Conservation (phyloP, 176 grass and related monocot species). For the Cenchrus americanus region DNA sequence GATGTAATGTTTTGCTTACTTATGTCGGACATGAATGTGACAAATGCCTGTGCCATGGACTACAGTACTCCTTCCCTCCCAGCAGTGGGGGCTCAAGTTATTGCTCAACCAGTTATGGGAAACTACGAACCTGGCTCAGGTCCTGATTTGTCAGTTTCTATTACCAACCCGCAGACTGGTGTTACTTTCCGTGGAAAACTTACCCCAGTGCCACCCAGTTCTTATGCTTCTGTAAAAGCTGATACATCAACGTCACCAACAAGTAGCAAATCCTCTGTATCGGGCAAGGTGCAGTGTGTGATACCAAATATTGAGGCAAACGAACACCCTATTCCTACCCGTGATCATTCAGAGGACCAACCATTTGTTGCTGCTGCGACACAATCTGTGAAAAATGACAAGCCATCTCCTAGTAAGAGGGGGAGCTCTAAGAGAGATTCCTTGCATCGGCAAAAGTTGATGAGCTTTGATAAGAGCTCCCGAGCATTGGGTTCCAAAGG, state of each 20-base stretch:
- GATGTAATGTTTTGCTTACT: constrained; percentile 94
- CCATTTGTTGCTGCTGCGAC: constrained; percentile 58
- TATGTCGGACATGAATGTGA: constrained; percentile 85
- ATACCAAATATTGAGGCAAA: constrained; percentile 67
- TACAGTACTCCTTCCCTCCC: constrained; percentile 41
- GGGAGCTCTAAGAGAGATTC: constrained; percentile 76
- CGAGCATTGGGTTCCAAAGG: constrained; percentile 86
- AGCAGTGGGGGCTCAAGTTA: constrained; percentile 39
- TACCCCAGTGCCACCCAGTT: constrained; percentile 33
- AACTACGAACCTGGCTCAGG: constrained; percentile 42
- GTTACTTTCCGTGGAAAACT: constrained; percentile 54
- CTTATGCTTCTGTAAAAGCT: constrained; percentile 44
- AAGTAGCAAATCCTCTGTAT: constrained; percentile 50
- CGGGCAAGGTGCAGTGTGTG: constrained; percentile 57
- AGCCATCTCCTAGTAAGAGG: constrained; percentile 59
- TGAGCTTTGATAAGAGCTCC: constrained; percentile 85
- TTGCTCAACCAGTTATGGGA: constrained; percentile 42
- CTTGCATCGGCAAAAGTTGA: constrained; percentile 80
- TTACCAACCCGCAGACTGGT: constrained; percentile 51
- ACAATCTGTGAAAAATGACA: constrained; percentile 62
- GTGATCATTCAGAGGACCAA: constrained; percentile 58
- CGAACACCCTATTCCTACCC: constrained; percentile 46
- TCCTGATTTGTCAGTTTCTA: constrained; percentile 54
- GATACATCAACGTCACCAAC: constrained; percentile 50
- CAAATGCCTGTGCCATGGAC: constrained; percentile 72